Evolutionary conservation across 768 basidiomycete species (phyloP), one percentile per base, ranked within the genome.

Genomic region (Suillus spraguei): DNA sequence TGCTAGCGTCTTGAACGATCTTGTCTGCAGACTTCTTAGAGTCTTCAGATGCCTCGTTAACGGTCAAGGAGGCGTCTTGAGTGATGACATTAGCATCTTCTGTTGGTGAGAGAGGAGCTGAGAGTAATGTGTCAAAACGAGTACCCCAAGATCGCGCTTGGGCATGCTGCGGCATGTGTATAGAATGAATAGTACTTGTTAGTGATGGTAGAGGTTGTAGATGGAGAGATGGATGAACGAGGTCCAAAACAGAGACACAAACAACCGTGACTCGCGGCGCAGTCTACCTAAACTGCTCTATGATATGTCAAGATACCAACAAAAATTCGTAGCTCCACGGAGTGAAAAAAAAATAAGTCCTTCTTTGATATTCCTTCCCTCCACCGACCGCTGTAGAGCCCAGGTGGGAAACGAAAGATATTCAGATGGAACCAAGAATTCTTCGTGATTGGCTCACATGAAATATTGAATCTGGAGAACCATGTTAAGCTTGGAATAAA

Each of bases 1-100:
- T 83, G 69, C 90, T 92, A 46, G 91, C 87, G 66, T 93, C 88
- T 72, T 92, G 89, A 61, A 85, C 82, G 71, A 83, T 79, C 69
- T 80, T 85, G 52, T 87, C 74, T 59, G 65, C 67, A 10, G 61
- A 20, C 77, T 79, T 65, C 70, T 81, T 67, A 49, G 67, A 73
- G 47, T 69, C 74, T 39, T 73, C 66, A n/a, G 17, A 58, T 17
- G 38, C 17, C 38, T 39, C 55, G n/a, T 58, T 58, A 7, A 20
- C 11, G 1, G 63, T 65, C 38, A 39, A 66, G 53, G 63, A 39
- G 58, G 56, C 66, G 36, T 35, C 53, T 38, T 67, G 65, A 55
- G 35, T 50, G 38, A 70, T 65, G 67, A 66, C 60, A 59, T 69
- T 63, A 50, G 44, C 4, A 46, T 20, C 63, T 39, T 65, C 65